These are phyloP conservation scores for Sporisorium exsertum DNA, from an alignment of 1,284 basidiomycete genomes.

Conservation along the genomic window DNA sequence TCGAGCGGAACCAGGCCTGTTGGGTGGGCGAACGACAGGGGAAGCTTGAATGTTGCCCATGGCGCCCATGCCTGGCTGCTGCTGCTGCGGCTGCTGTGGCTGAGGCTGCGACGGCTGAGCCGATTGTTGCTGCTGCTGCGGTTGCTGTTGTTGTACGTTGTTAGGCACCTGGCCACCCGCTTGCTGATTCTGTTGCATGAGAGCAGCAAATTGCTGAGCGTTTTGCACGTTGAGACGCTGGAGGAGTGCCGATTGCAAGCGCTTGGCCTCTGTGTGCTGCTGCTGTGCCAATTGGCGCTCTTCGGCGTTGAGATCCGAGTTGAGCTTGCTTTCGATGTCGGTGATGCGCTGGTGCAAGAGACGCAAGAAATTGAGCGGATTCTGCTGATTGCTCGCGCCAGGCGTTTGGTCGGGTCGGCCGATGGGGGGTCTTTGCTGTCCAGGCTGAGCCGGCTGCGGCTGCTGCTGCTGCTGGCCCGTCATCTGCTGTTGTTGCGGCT, in stretches of 20 bases:
- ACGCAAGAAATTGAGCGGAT: slow-evolving; percentile 54
- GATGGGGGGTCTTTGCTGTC: slow-evolving; percentile 27
- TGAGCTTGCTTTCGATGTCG: slow-evolving; percentile 57
- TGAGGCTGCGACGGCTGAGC: slow-evolving; percentile 14
- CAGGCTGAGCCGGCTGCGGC: slow-evolving; percentile 21
- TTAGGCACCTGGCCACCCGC: slow-evolving; percentile 21
- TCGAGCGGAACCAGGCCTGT: slow-evolving; percentile 38
- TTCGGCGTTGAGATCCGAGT: slow-evolving; percentile 39
- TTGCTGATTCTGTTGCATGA: slow-evolving; percentile 43
- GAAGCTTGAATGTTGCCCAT: slow-evolving; percentile 42
- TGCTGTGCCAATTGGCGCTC: slow-evolving; percentile 53
- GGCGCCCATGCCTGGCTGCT: slow-evolving; percentile 19
- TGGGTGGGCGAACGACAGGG: slow-evolving; percentile 44
- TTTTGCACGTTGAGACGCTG: slow-evolving; percentile 50
- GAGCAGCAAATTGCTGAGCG: slow-evolving; percentile 39
- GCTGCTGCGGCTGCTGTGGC: slow-evolving; percentile 32
- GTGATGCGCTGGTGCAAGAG: slow-evolving; percentile 57
- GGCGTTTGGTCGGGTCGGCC: slow-evolving; percentile 17
- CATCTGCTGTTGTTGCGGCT: slow-evolving; percentile 22
- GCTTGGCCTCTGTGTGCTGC: slow-evolving; percentile 48
- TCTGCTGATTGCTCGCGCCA: slow-evolving; percentile 36
- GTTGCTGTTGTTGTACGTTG: slow-evolving; percentile 18
- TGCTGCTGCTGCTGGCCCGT: slow-evolving; percentile 23
- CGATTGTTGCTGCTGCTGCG: slow-evolving; percentile 9
- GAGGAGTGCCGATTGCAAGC: slow-evolving; percentile 46